Percentiles rank a stretch among this genome's conserved stretches.
Evolutionary conservation across 148 eudicot genomes (phyloP).

Genomic region (Dianthus caryophyllus): DNA sequence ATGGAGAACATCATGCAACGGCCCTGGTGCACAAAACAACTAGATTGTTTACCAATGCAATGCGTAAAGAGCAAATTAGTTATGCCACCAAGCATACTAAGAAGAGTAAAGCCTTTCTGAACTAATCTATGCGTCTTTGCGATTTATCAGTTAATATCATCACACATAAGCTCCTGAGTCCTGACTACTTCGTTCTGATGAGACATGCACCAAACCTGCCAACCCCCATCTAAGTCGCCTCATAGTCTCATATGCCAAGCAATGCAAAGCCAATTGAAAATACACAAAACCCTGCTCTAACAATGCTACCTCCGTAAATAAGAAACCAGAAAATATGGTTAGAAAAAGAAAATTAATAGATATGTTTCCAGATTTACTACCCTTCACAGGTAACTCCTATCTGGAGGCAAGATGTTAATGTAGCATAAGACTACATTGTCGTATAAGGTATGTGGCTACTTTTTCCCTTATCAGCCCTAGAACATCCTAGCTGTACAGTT

Average conservation of each 20-base stretch:
- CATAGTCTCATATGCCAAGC: background rate
- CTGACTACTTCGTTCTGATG: background rate
- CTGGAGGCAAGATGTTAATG: background rate
- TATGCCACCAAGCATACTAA: background rate
- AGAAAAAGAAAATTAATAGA: background rate
- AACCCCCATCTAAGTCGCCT: background rate
- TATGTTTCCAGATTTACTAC: background rate
- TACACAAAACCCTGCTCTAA: background rate
- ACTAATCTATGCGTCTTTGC: background rate
- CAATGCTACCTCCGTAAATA: background rate
- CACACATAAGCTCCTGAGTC: background rate
- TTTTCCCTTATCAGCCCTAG: background rate
- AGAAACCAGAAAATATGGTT: background rate
- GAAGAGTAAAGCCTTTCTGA: background rate
- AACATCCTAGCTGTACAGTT: background rate
- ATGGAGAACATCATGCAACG: conserved; percentile 88
- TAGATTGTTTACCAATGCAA: background rate
- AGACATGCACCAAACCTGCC: background rate
- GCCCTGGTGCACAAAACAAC: conserved; percentile 51
- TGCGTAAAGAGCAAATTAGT: background rate
- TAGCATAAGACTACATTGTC: background rate
- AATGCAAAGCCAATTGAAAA: background rate
- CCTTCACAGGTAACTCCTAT: background rate
- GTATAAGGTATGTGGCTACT: background rate
- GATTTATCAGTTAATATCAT: background rate